Conservation (phyloP, 1,284 basidiomycete species). For the Sanguinoderma infundibulare region DNA sequence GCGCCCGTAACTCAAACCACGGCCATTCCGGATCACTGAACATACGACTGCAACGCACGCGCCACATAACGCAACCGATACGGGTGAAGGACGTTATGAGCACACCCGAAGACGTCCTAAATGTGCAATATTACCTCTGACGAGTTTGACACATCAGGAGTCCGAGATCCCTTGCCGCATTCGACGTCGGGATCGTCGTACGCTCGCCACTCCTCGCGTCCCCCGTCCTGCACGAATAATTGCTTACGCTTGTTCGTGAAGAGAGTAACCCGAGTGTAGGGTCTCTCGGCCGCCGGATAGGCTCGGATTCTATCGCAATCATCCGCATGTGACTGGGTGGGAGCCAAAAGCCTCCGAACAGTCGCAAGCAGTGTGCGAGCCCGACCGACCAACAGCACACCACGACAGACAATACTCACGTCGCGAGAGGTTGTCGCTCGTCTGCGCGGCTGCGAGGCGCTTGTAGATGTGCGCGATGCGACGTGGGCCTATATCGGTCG, state of each 20-base stretch:
- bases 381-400: neutral
- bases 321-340: slow-evolving; percentile 20
- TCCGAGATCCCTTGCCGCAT: neutral
- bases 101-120: neutral
- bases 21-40: neutral
- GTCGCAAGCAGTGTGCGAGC: neutral
- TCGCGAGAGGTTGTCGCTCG: slow-evolving; percentile 56
- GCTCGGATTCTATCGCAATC: slow-evolving; percentile 13
- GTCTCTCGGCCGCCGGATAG: slow-evolving; percentile 2
- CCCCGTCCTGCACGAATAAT: neutral
- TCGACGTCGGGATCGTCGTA: neutral
- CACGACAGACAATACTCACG: slow-evolving; percentile 47
- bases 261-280: neutral
- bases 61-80: neutral
- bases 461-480: slow-evolving; percentile 69
- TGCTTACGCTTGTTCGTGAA: neutral
- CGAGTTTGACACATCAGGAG: neutral
- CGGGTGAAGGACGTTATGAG: neutral
- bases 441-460: slow-evolving; percentile 64
- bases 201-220: neutral
- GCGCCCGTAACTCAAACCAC: slow-evolving; percentile 1
- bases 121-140: neutral
- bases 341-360: slow-evolving; percentile 14
- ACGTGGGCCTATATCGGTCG: slow-evolving; percentile 64
- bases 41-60: neutral